These are phyloP conservation scores for Tausonia pullulans DNA, from an alignment of 1,284 basidiomycete genomes.

Conservation along the genomic window DNA sequence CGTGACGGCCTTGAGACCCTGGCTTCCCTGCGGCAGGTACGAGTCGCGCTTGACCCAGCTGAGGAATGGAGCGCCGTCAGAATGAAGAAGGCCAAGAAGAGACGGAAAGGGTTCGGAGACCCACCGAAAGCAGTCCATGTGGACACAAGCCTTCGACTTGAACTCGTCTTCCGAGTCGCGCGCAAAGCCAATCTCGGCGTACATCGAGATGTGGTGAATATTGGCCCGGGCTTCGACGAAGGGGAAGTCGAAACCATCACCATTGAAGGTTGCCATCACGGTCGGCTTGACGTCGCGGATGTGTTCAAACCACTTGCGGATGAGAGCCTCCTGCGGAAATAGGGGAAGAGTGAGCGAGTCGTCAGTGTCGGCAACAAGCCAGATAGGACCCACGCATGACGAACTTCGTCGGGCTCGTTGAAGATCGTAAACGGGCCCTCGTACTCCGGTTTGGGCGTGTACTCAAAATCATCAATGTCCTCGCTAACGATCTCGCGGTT, in stretches of 20 bases:
- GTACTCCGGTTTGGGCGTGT: constrained; percentile 95
- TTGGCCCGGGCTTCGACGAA: constrained; percentile 85
- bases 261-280: constrained; percentile 97
- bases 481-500: constrained; percentile 96
- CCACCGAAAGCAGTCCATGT: constrained; percentile 95
- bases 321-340: constrained; percentile 50
- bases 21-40: constrained; percentile 97
- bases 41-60: constrained; percentile 98
- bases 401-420: constrained; percentile 86
- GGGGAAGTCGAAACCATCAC: constrained; percentile 98
- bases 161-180: constrained; percentile 91
- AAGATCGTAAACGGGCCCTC: constrained; percentile 95
- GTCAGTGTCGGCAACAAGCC: not conserved
- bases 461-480: constrained; percentile 98
- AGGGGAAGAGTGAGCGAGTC: not conserved
- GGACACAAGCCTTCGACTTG: constrained; percentile 84
- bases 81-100: not conserved
- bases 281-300: constrained; percentile 88
- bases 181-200: constrained; percentile 83
- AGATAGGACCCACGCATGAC: constrained; percentile 18
- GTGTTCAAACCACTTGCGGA: constrained; percentile 84
- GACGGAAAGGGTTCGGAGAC: not conserved
- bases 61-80: not conserved
- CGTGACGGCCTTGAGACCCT: constrained; percentile 94
- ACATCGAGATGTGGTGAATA: constrained; percentile 91